Base-by-base conservation (phyloP, 345 rosid genomes). In the Trapa incisa region DNA sequence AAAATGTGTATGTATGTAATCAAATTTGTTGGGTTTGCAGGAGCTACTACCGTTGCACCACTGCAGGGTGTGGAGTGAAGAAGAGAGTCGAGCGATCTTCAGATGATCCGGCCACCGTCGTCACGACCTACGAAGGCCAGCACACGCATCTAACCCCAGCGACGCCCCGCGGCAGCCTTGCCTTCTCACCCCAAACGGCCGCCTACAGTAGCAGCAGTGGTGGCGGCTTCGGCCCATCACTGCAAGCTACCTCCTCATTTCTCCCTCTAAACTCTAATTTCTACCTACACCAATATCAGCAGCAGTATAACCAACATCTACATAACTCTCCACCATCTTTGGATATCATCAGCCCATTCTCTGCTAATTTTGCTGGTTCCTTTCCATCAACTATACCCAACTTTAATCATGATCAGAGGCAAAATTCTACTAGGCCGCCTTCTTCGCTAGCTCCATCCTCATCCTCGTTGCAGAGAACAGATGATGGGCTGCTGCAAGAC, bases 41-140 rank as follows among this genome's bases (percentile, higher is more conserved):
- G 84, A 95, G 97, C 81, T 95, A 95, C 53, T 95, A 95, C 65
- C 96, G 99, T 71, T 95, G 99, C 97, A 91, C 99, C 37, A 89
- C 71, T 45, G 82, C 84, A 2, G 96, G 86, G 52, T 95, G 99
- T 32, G 97, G 96, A 3, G 97, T 95, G 81, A 95, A 95, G 93
- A 95, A 95, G 83, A 80, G 96, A 73, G 99, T 95, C 33, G 99
- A 95, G 88, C 82, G 99, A 83, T 89, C 96, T 29, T 86, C 84
- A 6, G 89, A 85, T 5, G 97, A 95, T 75, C 79, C 96, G 0
- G 68, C 90, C 5, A 81, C 82, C 42, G 97, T 95, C 0, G 88
- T 95, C 5, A 95, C 99, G 6, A 95, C 99, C 12, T 95, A 95
- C 76, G 99, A 95, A 80, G 97, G 99, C 9, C 92, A 95, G 39